Evolutionary conservation across 164 flowering plant species (phyloP), one percentile per base, ranked within the genome.

Genomic region (Aristolochia californica): DNA sequence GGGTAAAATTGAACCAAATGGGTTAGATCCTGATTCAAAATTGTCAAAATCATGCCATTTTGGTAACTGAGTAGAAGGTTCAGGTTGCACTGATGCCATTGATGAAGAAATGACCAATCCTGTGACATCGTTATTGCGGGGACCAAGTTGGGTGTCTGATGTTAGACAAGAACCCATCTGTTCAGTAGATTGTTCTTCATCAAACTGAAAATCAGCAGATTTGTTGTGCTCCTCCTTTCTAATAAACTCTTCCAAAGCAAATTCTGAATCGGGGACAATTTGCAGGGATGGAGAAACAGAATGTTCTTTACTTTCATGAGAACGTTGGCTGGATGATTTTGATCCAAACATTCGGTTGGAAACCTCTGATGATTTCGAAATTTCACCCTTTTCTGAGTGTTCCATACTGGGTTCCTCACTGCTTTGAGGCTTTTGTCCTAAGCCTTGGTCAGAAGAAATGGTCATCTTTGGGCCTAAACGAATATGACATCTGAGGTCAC

Each of bases 21-120:
- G 56, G 66, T 48, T 30, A 16, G n/a, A 20, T n/a, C 58, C 67
- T 48, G 54, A 64, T 21, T 54, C 69, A 56, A 57, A 52, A 43
- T 18, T 55, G 45, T 68, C 61, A 53, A 28, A 34, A 52, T 68
- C 68, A 57, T 55, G 45, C n/a, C 22, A 63, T 9, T 25, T 26
- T 55, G 66, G 59, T 21, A 56, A 58, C 20, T 23, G 22, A 2
- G 18, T 53, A 43, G 11, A 43, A 38, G 56, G 57, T 61, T 61
- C 56, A 38, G 48, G 22, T n/a, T 61, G 40, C 16, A 20, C 30
- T 15, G 34, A 14, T 11, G 30, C 14, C 5, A 22, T 20, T 28
- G 45, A 15, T 38, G 63, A 60, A 60, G 45, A 51, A 21, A 15
- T 18, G 21, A n/a, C n/a, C 34, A 21, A 20, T 23, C 47, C 56